Evolutionary conservation across 805 yeast genomes (phyloP), one percentile per base, ranked within the genome.

Genomic region (Millerozyma miso): DNA sequence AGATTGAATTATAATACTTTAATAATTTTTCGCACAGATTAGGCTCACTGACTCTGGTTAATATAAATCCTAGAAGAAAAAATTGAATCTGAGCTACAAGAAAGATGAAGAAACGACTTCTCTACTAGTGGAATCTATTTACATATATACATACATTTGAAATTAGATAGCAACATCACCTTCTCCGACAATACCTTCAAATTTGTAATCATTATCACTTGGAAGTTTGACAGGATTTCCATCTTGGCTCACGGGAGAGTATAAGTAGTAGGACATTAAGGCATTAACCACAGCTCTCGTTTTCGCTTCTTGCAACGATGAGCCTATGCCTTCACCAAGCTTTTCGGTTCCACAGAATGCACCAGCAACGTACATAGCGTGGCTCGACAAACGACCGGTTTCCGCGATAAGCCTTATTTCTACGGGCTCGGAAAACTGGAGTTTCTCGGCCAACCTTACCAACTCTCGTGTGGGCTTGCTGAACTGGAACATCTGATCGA

Each of bases 321-420:
- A 73, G 31, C 98, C 99, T 58, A 85, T 88, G 34, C 97, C 97
- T 65, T 93, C 97, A 40, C 97, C 97, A 42, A 93, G 72, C 64
- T 88, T 82, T 49, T 80, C 80, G 12, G 74, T 73, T 31, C 97
- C 98, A 44, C 85, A 74, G 63, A 89, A 93, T 1, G 88, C 93
- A 39, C 97, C 98, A 29, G 91, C 95, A 12, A 91, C 85, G 53
- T 79, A 93, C 32, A 89, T 83, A 18, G 99, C 95, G 37, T 85
- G 80, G 45, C 79, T 76, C 2, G 96, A 80, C 55, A 74, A 71
- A 65, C 99, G 79, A 62, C 99, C 99, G 20, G 96, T 85, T 66
- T 93, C 99, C 29, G 96, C 90, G 43, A 93, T 69, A 45, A 93
- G 74, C 59, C 95, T 81, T 18, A 69, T 57, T 37, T 89, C 82